A percentile compares a stretch with the other conserved stretches of the same genome.
phyloP scores from a whole-genome alignment of 2,329 filamentous ascomycete species.

The Zasmidium cellare region DNA sequence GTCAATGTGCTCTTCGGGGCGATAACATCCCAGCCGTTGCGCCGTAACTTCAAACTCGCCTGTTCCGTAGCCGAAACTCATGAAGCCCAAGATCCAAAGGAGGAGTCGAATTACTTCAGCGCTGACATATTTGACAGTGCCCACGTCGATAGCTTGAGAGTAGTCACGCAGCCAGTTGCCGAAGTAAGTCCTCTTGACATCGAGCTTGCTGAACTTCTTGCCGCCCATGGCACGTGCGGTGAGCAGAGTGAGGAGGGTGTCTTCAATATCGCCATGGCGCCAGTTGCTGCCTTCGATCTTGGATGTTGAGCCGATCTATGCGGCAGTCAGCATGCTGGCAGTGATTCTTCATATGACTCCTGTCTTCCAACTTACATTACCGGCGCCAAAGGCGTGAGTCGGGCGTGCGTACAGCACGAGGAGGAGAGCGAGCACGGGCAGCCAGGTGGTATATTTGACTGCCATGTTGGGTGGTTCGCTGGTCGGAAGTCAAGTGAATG shows the following conservation, averaged over 20 bases:
- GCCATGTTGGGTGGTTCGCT: slow-evolving; percentile 18
- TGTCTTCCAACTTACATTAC: slow-evolving; percentile 51
- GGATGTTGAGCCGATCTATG: slow-evolving; percentile 80
- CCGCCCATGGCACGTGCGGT: slow-evolving; percentile 61
- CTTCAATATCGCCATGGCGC: slow-evolving; percentile 56
- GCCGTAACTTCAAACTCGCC: slow-evolving; percentile 58
- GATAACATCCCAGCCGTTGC: slow-evolving; percentile 51
- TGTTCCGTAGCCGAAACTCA: slow-evolving; percentile 59
- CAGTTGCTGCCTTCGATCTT: slow-evolving; percentile 51
- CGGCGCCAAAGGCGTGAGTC: slow-evolving; percentile 50
- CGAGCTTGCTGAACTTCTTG: slow-evolving; percentile 87
- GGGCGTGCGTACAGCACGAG: slow-evolving; percentile 27
- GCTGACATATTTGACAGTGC: slow-evolving; percentile 54
- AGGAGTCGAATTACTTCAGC: slow-evolving; percentile 56
- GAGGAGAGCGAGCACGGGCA: slow-evolving; percentile 22
- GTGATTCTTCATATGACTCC: slow-evolving; percentile 61
- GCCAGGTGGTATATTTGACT: slow-evolving; percentile 21
- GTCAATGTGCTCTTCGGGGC: slow-evolving; percentile 57
- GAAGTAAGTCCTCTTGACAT: slow-evolving; percentile 40
- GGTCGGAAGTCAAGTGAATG: too few species aligned
- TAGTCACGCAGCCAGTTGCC: slow-evolving; percentile 53
- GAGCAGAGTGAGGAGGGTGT: slow-evolving; percentile 54
- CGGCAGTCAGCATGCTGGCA: too few species aligned
- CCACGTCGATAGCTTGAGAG: slow-evolving; percentile 56
- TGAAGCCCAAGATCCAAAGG: slow-evolving; percentile 57